Base-by-base conservation (phyloP, 768 basidiomycete species). In the Mycena rosella region DNA sequence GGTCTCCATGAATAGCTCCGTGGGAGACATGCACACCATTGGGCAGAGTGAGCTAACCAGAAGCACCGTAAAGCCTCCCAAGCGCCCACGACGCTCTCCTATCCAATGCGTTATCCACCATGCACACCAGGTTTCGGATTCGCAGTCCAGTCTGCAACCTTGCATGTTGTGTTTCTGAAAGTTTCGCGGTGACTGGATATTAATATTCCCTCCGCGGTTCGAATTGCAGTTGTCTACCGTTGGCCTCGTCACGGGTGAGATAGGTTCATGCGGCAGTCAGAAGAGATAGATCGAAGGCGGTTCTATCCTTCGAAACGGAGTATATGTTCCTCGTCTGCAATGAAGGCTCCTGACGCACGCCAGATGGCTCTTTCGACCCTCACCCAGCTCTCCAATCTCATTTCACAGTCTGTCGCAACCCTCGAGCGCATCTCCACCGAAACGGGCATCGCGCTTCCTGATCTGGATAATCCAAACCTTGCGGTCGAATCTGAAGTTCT, bases 401-500 rank as follows among this genome's bases (percentile, higher is more conserved):
- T 78, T 54, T 64, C 66, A 30, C 27, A 71, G 14, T 70, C 74
- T 22, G 73, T 77, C 26, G 67, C 65, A 22, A 65, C 62, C 17
- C 72, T 77, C 32, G 72, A 75, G 45, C 49, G 59, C 20, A 60
- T 61, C 7, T 75, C 71, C 47, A 29, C 30, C 6, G 51, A 65
- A 26, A 68, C 60, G 18, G 67, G 63, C 7, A 60, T 70, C 17
- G 15, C 61, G 3, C 53, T 78, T 51, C 78, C 78, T 13, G 60
- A 73, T 51, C 71, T 78, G 29, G 42, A 76, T 49, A 54, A 70
- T 2, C 64, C 74, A 29, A 75, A 75, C 68, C 44, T 69, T 45
- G 68, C 75, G 3, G 42, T 60, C 36, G 59, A 62, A 14, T 75
- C 75, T 22, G 76, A 77, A 47, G 72, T 73, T 14, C 77, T 80